Evolutionary conservation across 768 basidiomycete genomes (phyloP).

Genomic region (Pleurotus tuoliensis): DNA sequence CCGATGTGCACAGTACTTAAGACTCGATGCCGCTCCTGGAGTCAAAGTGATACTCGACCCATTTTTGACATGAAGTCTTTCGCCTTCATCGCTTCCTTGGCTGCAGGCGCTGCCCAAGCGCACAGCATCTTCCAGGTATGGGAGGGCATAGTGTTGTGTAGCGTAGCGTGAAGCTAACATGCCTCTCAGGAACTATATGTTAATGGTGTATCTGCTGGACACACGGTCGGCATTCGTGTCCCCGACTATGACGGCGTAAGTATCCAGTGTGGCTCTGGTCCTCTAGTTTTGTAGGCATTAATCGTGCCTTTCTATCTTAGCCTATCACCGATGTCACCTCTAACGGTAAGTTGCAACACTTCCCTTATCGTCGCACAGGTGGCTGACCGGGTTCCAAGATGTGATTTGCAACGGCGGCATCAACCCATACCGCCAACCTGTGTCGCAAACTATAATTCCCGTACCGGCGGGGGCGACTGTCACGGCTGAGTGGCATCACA

Average conservation of each 20-base stretch:
- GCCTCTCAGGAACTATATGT: slow-evolving; percentile 42
- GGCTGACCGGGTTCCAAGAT: not conserved
- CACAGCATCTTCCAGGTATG: slow-evolving; percentile 5
- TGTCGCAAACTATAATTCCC: slow-evolving; percentile 40
- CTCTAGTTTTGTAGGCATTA: too few species aligned
- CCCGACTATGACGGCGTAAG: slow-evolving; percentile 42
- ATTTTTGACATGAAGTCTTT: not conserved
- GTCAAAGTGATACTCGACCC: not conserved
- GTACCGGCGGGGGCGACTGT: slow-evolving; percentile 53
- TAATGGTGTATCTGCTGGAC: slow-evolving; percentile 46
- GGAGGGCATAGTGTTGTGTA: not conserved
- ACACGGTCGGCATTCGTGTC: slow-evolving; percentile 35
- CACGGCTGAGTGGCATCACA: slow-evolving; percentile 52
- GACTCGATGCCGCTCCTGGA: not conserved
- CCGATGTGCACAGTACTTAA: slow-evolving; percentile 1
- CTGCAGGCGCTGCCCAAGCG: slow-evolving; percentile 1
- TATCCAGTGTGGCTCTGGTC: not conserved
- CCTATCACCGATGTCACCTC: slow-evolving; percentile 56
- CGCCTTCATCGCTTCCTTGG: not conserved
- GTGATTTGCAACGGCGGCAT: slow-evolving; percentile 59
- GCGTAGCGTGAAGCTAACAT: too few species aligned
- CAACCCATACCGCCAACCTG: slow-evolving; percentile 47
- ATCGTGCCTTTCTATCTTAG: slow-evolving; percentile 20
- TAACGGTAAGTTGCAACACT: slow-evolving; percentile 25
- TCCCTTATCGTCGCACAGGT: not conserved